Conservation (phyloP, 129 eudicot genomes). For the Tagetes erecta region DNA sequence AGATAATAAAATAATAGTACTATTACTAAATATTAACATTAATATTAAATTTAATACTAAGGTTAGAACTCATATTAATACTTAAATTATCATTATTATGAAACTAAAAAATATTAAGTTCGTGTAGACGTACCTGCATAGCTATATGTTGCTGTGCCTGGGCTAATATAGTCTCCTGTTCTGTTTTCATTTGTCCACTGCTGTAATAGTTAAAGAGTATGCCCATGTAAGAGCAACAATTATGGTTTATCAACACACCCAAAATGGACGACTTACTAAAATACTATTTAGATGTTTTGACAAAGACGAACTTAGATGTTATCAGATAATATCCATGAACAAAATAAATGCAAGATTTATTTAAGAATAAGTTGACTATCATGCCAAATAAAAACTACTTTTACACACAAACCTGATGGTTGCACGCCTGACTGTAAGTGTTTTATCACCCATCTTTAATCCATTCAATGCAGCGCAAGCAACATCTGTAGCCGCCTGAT, state of each 20-base stretch:
- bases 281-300: neutral
- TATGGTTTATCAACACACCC: conserved; percentile 1
- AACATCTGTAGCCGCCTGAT: conserved; percentile 79
- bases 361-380: neutral
- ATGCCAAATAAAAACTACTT: conserved; percentile 17
- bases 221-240: neutral
- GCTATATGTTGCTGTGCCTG: conserved; percentile 94
- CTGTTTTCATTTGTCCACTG: conserved; percentile 75
- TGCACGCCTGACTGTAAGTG: conserved; percentile 92
- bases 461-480: conserved; percentile 95
- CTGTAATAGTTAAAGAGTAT: conserved; percentile 32
- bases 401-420: conserved; percentile 61
- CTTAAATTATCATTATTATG: neutral
- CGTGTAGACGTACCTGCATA: conserved; percentile 49
- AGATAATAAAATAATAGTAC: neutral
- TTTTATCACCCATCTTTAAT: conserved; percentile 91
- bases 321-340: neutral
- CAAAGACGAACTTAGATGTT: neutral
- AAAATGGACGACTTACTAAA: neutral
- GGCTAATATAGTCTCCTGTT: conserved; percentile 69
- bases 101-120: neutral
- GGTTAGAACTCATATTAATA: neutral
- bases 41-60: neutral
- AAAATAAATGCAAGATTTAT: neutral
- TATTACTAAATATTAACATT: neutral